A percentile compares a stretch with the other conserved stretches of the same genome.
Evolutionary conservation across 805 yeast genomes (phyloP).

Genomic region (Zygosaccharomyces kombuchaensis): DNA sequence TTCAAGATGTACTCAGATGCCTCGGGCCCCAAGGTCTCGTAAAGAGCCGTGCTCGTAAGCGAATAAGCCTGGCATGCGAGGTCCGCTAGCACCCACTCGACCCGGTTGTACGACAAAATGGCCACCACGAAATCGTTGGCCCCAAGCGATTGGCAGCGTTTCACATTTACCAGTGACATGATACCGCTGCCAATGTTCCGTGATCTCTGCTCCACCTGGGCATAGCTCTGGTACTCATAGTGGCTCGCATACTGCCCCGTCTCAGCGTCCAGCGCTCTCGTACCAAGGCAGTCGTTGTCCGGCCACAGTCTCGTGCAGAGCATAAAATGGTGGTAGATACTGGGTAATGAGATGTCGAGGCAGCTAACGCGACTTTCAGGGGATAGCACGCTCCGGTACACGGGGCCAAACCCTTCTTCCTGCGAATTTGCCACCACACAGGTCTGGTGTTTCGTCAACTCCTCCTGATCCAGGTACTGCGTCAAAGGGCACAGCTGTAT

Average conservation of each 20-base stretch:
- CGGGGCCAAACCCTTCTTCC: slow-evolving; percentile 45
- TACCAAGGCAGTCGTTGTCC: slow-evolving; percentile 44
- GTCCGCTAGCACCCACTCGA: slow-evolving; percentile 69
- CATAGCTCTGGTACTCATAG: slow-evolving; percentile 44
- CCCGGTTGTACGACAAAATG: slow-evolving; percentile 52
- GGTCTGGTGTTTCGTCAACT: slow-evolving; percentile 33
- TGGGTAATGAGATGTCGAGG: slow-evolving; percentile 43
- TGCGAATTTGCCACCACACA: slow-evolving; percentile 35
- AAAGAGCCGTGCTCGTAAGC: slow-evolving; percentile 49
- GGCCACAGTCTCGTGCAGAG: slow-evolving; percentile 38
- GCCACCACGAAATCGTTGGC: slow-evolving; percentile 46
- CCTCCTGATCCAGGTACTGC: slow-evolving; percentile 23
- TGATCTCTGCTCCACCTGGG: slow-evolving; percentile 41
- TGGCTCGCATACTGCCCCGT: slow-evolving; percentile 38
- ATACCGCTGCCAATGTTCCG: slow-evolving; percentile 54
- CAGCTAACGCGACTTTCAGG: slow-evolving; percentile 35
- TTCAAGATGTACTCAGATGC: slow-evolving; percentile 60
- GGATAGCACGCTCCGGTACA: slow-evolving; percentile 44
- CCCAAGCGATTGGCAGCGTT: slow-evolving; percentile 32
- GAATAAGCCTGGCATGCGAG: slow-evolving; percentile 60
- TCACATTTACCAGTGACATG: slow-evolving; percentile 40
- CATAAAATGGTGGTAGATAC: slow-evolving; percentile 44
- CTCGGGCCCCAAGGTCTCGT: slow-evolving; percentile 55
- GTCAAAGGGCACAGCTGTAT: slow-evolving; percentile 23
- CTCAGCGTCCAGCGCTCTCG: slow-evolving; percentile 34